Percentiles rank a stretch among this genome's conserved stretches.
These are phyloP conservation scores for Kazachstania martiniae DNA, from an alignment of 805 yeast species.

Conservation along the genomic window DNA sequence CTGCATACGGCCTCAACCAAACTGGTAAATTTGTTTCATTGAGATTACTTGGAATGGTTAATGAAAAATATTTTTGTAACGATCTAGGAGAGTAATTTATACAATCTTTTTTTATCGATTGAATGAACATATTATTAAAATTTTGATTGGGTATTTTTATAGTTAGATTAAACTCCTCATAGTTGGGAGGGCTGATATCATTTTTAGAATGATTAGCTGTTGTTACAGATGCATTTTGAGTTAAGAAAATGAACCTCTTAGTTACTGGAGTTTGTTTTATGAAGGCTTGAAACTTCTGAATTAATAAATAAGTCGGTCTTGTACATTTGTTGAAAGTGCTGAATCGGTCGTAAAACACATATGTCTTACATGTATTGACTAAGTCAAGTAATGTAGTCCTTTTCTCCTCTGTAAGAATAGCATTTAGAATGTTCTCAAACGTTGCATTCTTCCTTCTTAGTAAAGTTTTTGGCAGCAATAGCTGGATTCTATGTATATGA, in stretches of 20 bases:
- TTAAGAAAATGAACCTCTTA: not conserved
- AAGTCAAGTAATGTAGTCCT: conserved; percentile 10
- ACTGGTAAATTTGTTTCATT: conserved; percentile 21
- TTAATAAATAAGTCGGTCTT: conserved; percentile 15
- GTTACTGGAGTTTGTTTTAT: not conserved
- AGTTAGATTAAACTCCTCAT: conserved; percentile 10
- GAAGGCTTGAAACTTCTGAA: conserved; percentile 13
- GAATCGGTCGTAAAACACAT: conserved; percentile 21
- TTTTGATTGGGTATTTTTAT: conserved; percentile 14
- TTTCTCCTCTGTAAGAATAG: conserved; percentile 14
- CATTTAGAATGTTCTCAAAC: conserved; percentile 19
- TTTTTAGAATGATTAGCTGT: not conserved
- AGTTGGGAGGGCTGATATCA: too few relatives aligned
- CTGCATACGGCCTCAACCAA: conserved; percentile 21
- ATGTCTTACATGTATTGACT: conserved; percentile 10
- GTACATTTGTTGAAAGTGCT: conserved; percentile 16
- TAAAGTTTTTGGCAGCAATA: conserved; percentile 25
- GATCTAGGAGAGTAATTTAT: conserved; percentile 27
- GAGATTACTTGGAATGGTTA: conserved; percentile 18
- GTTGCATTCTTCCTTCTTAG: conserved; percentile 22
- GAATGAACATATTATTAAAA: conserved; percentile 17
- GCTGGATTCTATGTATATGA: conserved; percentile 16
- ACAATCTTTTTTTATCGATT: conserved; percentile 25
- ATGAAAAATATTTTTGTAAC: conserved; percentile 20
- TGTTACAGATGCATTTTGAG: not conserved